These are phyloP conservation scores for Lichina pygmaea DNA, from an alignment of 495 filamentous ascomycete genomes.

Conservation along the genomic window DNA sequence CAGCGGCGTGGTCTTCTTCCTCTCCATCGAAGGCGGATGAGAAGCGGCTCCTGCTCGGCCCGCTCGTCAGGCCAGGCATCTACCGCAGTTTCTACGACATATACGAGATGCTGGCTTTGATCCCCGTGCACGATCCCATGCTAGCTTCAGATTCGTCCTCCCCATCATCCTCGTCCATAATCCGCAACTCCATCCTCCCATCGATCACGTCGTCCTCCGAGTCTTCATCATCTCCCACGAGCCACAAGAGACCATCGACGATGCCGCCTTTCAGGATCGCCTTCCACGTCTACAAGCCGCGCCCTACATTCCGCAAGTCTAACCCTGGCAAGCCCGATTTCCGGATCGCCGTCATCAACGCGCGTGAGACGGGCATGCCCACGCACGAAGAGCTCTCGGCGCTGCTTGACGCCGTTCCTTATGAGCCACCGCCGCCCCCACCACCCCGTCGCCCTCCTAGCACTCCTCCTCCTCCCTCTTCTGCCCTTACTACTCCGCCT, in stretches of 20 bases:
- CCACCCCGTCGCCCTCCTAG: not conserved
- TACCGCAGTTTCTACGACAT: slow-evolving; percentile 60
- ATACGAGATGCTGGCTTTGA: slow-evolving; percentile 47
- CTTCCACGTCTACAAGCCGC: slow-evolving; percentile 59
- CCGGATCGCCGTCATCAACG: slow-evolving; percentile 51
- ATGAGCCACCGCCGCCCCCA: slow-evolving; percentile 22
- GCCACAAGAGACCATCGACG: slow-evolving; percentile 1
- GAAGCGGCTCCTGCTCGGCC: slow-evolving; percentile 20
- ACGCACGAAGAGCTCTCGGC: slow-evolving; percentile 38
- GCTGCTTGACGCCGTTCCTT: slow-evolving; percentile 40
- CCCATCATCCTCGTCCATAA: not conserved
- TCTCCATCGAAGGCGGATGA: not conserved
- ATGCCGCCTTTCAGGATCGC: slow-evolving; percentile 35
- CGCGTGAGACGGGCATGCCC: slow-evolving; percentile 41
- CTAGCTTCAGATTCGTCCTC: slow-evolving; percentile 3
- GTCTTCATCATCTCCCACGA: not conserved
- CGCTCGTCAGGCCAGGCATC: slow-evolving; percentile 44
- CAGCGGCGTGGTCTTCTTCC: too few relatives aligned
- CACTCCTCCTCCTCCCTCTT: not conserved
- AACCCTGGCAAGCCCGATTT: slow-evolving; percentile 57
- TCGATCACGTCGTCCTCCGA: not conserved
- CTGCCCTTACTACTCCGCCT: not conserved
- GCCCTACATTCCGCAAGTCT: slow-evolving; percentile 43
- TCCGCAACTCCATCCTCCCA: not conserved
- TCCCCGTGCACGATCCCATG: slow-evolving; percentile 41